These are phyloP conservation scores for Acer yangbiense DNA, from an alignment of 345 rosid genomes.

Conservation along the genomic window DNA sequence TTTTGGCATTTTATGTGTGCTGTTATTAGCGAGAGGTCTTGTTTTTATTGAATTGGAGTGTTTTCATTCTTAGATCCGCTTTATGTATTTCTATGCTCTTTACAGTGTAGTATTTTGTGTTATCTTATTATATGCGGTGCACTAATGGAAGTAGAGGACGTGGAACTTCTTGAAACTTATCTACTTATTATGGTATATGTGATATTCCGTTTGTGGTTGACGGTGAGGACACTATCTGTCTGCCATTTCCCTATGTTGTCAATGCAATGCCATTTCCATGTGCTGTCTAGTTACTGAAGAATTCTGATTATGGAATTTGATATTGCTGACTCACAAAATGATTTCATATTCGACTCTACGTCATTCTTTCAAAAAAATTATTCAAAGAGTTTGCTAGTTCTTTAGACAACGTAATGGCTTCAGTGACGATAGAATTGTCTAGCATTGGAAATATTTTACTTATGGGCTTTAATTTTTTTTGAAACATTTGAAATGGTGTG, in stretches of 20 bases:
- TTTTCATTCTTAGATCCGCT: conserved; percentile 28
- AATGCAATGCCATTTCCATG: conserved; percentile 1
- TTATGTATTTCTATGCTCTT: background rate
- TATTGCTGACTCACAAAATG: background rate
- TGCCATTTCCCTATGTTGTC: background rate
- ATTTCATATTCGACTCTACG: background rate
- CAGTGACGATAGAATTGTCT: background rate
- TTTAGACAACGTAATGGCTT: background rate
- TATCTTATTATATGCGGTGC: background rate
- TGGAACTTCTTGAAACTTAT: background rate
- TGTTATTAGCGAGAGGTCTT: conserved; percentile 1
- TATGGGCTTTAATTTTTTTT: background rate
- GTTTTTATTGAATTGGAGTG: conserved; percentile 16
- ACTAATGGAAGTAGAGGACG: background rate
- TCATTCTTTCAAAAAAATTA: background rate
- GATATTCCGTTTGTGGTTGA: conserved; percentile 6
- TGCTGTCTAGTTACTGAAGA: conserved; percentile 4
- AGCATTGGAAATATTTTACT: background rate
- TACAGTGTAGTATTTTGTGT: background rate
- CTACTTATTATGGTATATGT: background rate
- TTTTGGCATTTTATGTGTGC: conserved; percentile 4
- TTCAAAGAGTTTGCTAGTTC: background rate
- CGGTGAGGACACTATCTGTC: background rate
- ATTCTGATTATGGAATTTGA: conserved; percentile 2
- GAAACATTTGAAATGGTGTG: background rate